Base-by-base conservation (phyloP, 2,329 filamentous ascomycete genomes). In the Iodosphaeria phyllophila region DNA sequence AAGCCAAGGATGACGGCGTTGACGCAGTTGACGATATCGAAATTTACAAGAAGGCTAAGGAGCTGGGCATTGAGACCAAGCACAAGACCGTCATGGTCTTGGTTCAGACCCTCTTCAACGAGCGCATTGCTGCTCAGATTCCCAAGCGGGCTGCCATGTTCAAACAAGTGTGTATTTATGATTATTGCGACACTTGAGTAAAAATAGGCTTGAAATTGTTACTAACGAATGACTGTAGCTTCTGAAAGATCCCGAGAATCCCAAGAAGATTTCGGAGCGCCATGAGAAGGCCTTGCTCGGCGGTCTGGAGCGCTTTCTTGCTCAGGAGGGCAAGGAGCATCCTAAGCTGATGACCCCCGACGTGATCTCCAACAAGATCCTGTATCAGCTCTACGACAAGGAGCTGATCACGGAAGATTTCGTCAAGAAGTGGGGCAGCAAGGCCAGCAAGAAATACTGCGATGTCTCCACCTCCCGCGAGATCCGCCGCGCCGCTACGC, bases 361-460 rank as follows among this genome's bases (percentile, higher is more conserved):
- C 56, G 57, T 79, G 46, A 64, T 95, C 32, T 77, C 83, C 35
- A 82, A 80, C 35, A 82, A 80, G 51, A 78, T 98, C 41, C 64
- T 98, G 34, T 69, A 92, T 50, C 66, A 77, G 42, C 77, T 86
- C 56, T 98, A 95, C 54, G 70, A 93, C 54, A 64, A 82, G 42
- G 89, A 98, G 38, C 64, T 98, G 28, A 59, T 92, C 41, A 72
- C 65, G 25, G 89, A 98, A 58, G 84, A 92, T 34, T 69, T 83
- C 10, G 70, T 92, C 46, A 78, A 74, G 53, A 74, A 75, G 39
- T 98, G 89, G 86, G 86, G 84, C 36, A 65, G 68, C 46, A 92
- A 89, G 64, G 83, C 86, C 30, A 92, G 82, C 69, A 93, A 92
- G 74, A 93, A 93, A 61, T 95, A 95, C 49, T 79, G 91, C 39